Base-by-base conservation (phyloP, 805 yeast genomes). In the Metschnikowia vanudenii region DNA sequence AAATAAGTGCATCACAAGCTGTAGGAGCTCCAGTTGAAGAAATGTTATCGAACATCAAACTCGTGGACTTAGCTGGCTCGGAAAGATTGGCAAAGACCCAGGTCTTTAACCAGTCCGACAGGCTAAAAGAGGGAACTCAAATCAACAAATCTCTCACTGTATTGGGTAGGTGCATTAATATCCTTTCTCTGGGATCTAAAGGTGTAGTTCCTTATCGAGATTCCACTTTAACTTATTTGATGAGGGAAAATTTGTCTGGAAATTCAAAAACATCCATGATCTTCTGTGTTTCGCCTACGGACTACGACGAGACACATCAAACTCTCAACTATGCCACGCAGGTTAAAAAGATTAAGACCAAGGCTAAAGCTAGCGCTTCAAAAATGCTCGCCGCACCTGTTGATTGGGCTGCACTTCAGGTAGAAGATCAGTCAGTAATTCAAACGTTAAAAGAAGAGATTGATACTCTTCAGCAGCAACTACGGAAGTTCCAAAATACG, bases 231-330 rank as follows among this genome's bases (percentile, higher is more conserved):
- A 88, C 96, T 0, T 84, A 91, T 80, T 67, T 88, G 2, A 68
- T 88, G 51, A 83, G 82, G 57, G 92, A 86, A 54, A 81, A 80
- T 49, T 67, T 88, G 31, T 89, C 94, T 1, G 96, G 96, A 1
- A 85, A 86, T 58, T 84, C 94, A n/a, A 86, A 85, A 58, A 90
- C 96, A 0, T 84, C 84, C 1, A 81, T 89, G 85, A 77, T 89
- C n/a, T 94, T 94, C 17, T 88, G 95, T 61, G 73, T 89, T 0
- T 82, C 95, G 0, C 95, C 96, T 0, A 73, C 80, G 14, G 92
- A 85, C 56, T 84, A 80, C 61, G 91, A 86, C 17, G 96, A 88
- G 57, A 82, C 89, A 0, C 62, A 82, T 54, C 84, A 87, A 34
- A 88, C 96, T 0, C 66, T 88, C 47, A 71, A 90, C 50, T 88